A percentile compares a stretch with the other conserved stretches of the same genome.
Conservation (phyloP, 2,329 filamentous ascomycete genomes). For the Zymoseptoria passerinii region DNA sequence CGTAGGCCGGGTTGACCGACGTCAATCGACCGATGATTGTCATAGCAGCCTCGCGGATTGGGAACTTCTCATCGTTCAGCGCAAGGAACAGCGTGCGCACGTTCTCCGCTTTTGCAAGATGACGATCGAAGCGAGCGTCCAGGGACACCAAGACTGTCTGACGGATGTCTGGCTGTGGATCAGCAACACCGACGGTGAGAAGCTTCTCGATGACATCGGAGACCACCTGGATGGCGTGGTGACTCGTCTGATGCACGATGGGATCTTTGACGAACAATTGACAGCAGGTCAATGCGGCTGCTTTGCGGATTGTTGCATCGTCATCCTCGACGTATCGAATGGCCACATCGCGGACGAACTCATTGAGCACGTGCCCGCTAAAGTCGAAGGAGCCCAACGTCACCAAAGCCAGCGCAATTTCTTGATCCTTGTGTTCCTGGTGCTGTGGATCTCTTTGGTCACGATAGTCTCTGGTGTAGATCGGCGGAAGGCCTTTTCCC, state of each 20-base stretch:
- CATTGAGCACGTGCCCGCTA: conserved; percentile 81
- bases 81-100: conserved; percentile 92
- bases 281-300: conserved; percentile 91
- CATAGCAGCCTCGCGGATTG: conserved; percentile 88
- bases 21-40: conserved; percentile 92
- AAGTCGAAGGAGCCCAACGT: conserved; percentile 99
- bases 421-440: conserved; percentile 70
- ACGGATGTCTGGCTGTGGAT: conserved; percentile 79
- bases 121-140: conserved; percentile 87
- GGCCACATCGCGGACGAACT: conserved; percentile 96
- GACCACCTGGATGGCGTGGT: conserved; percentile 93
- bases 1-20: conserved; percentile 87
- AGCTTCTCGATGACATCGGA: conserved; percentile 97
- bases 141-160: conserved; percentile 80
- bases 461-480: conserved; percentile 58
- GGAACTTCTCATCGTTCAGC: conserved; percentile 88
- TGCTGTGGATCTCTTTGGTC: conserved; percentile 77
- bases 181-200: conserved; percentile 86
- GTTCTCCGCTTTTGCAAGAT: conserved; percentile 95
- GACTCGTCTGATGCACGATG: conserved; percentile 95
- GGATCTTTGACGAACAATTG: conserved; percentile 95
- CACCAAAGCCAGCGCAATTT: conserved; percentile 87
- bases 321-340: conserved; percentile 98
- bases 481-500: conserved; percentile 68
- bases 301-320: conserved; percentile 85